A percentile compares a stretch with the other conserved stretches of the same genome.
phyloP scores from a whole-genome alignment of 306 rosid genomes.

The Castanea crenata region DNA sequence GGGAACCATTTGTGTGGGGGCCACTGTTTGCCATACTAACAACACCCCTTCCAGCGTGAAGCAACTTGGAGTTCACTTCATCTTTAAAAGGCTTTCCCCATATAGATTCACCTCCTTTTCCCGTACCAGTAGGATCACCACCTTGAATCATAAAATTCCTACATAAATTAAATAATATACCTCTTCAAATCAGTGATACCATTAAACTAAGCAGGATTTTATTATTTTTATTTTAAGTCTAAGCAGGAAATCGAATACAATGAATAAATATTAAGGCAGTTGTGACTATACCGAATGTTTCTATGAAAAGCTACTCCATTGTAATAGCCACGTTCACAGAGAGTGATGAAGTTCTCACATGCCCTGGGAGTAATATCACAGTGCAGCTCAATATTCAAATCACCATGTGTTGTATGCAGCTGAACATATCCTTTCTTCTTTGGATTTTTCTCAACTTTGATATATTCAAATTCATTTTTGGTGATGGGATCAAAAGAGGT shows the following conservation, averaged over 20 bases:
- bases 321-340: conserved; percentile 91
- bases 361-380: conserved; percentile 94
- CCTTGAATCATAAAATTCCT: conserved; percentile 99
- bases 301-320: conserved; percentile 89
- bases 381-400: conserved; percentile 91
- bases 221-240: too few species aligned
- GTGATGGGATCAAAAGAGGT: conserved; percentile 92
- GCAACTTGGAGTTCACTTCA: conserved; percentile 87
- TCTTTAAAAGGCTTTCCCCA: conserved; percentile 96
- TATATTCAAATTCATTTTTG: conserved; percentile 80
- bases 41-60: conserved; percentile 92
- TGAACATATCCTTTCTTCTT: conserved; percentile 93
- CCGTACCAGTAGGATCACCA: conserved; percentile 97
- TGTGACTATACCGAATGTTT: conserved; percentile 62
- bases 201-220: not conserved
- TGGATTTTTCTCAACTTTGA: conserved; percentile 95
- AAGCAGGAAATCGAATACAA: conserved; percentile 1
- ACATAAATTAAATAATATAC: conserved; percentile 15
- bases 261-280: not conserved
- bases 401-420: conserved; percentile 91
- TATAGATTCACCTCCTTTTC: conserved; percentile 93
- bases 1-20: conserved; percentile 96
- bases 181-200: conserved; percentile 5
- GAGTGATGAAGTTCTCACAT: conserved; percentile 91
- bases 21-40: conserved; percentile 99